Base-by-base conservation (phyloP, 1,284 basidiomycete species). In the Lignosus rhinocerotis region DNA sequence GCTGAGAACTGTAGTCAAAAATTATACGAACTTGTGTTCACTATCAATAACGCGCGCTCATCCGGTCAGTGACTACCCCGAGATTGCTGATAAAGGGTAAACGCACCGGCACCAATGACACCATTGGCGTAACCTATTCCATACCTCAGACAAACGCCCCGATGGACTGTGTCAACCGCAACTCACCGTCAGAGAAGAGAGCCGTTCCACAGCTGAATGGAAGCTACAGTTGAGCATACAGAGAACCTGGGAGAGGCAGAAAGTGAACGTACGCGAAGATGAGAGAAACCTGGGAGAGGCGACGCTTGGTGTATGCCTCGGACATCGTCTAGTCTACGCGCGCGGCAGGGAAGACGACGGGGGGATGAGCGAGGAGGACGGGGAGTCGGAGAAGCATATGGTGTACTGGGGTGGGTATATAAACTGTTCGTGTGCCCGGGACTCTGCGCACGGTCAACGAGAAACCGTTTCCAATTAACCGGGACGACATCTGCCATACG, bases 161-260 rank as follows among this genome's bases (percentile, higher is more conserved):
- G 6, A 19, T 17, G 55, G 16, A 48, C 6, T 38, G 31, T 19
- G 54, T n/a, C 9, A 2, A 10, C 14, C 17, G 34, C 33, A 11
- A 43, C 62, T 59, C 76, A 88, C 91, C 92, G 73, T 95, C 93
- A 38, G 90, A 92, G 77, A 94, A 93, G 54, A 94, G 78, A 44
- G 92, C 92, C 5, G 92, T 93, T 65, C 93, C 92, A 69, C 88
- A 90, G 16, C 88, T 91, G 63, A 4, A 44, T 33, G 7, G 39
- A 34, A 16, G 3, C 32, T 11, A n/a, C 6, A 45, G 7, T 10
- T 57, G 36, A 54, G 47, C 36, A 41, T 14, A 19, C 21, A 45
- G 11, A 21, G 3, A 31, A 2, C 10, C 7, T 38, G 9, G 36
- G 17, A 17, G 32, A 14, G 10, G 6, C 33, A 12, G 43, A 32